Base-by-base conservation (phyloP, 1,139 yeast genomes). In the Magnusiomyces magnusii region DNA sequence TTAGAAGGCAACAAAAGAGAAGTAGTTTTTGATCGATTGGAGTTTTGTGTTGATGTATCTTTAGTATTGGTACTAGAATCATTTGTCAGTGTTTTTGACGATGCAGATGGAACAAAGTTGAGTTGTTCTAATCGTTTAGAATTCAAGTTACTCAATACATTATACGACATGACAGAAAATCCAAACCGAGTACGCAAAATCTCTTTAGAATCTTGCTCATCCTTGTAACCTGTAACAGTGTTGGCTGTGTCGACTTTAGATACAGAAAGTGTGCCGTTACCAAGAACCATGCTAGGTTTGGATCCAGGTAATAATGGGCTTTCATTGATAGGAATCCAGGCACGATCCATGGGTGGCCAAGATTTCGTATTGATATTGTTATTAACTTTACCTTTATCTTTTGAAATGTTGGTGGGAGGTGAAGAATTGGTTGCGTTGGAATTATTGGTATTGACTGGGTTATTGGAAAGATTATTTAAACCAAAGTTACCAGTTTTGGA, bases 141-240 rank as follows among this genome's bases (percentile, higher is more conserved):
- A 28, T 53, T 27, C 42, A 53, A 27, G 25, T 36, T 42, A 19
- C 55, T 53, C 5, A 53, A 36, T 28, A 53, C 36, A 31, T 53
- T 53, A 28, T 53, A 53, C 15, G 55, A 53, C 55, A 53, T 53
- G 41, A 53, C 55, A 3, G 55, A 53, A 27, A 53, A 53, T 1
- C 55, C 55, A 10, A 41, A 27, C 2, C 19, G 51, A 19, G 53
- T 21, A 34, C 53, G 53, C 39, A 28, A 13, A 50, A 34, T 15
- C 31, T 50, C 53, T 44, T 17, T 23, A 5, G 49, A 44, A 17
- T 10, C n/a, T 10, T 44, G 27, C 5, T 23, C 49, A 21, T 21
- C 24, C 21, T 23, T 27, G 21, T 21, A 7, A 5, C n/a, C n/a
- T n/a, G n/a, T n/a, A n/a, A n/a, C n/a, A n/a, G n/a, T n/a, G n/a